A percentile compares a stretch with the other conserved stretches of the same genome.
Conservation (phyloP, 148 eudicot species). For the Vaccinium corymbosum region DNA sequence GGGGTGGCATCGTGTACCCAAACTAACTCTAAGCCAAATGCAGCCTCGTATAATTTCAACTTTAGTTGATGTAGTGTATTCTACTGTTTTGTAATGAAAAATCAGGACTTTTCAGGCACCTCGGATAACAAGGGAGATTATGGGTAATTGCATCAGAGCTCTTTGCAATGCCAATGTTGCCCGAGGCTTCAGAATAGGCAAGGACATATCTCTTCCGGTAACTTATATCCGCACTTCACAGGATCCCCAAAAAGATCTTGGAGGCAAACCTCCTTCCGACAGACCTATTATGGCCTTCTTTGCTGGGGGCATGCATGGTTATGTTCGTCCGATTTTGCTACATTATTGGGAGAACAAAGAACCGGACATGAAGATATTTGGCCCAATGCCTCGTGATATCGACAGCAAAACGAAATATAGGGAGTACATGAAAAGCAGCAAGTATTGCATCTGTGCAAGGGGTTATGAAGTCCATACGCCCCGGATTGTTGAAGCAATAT, state of each 20-base stretch:
- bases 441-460: constrained; percentile 74
- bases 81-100: constrained; percentile 2
- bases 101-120: constrained; percentile 39
- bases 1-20: not conserved
- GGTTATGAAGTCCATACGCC: constrained; percentile 80
- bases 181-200: constrained; percentile 63
- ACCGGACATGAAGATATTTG: constrained; percentile 64
- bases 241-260: constrained; percentile 52
- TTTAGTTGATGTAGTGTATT: not conserved
- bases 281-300: constrained; percentile 65
- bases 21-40: not conserved
- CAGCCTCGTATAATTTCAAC: not conserved
- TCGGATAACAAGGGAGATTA: constrained; percentile 37
- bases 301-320: constrained; percentile 74
- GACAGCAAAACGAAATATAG: constrained; percentile 60
- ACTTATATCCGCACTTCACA: constrained; percentile 56
- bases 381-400: constrained; percentile 58
- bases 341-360: constrained; percentile 64
- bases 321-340: constrained; percentile 62
- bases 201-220: constrained; percentile 66
- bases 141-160: constrained; percentile 61
- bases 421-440: constrained; percentile 74
- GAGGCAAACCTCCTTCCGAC: constrained; percentile 60
- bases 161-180: constrained; percentile 72
- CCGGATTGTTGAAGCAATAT: constrained; percentile 67